These are phyloP conservation scores for Microthlaspi erraticum DNA, from an alignment of 345 rosid species.

Conservation along the genomic window DNA sequence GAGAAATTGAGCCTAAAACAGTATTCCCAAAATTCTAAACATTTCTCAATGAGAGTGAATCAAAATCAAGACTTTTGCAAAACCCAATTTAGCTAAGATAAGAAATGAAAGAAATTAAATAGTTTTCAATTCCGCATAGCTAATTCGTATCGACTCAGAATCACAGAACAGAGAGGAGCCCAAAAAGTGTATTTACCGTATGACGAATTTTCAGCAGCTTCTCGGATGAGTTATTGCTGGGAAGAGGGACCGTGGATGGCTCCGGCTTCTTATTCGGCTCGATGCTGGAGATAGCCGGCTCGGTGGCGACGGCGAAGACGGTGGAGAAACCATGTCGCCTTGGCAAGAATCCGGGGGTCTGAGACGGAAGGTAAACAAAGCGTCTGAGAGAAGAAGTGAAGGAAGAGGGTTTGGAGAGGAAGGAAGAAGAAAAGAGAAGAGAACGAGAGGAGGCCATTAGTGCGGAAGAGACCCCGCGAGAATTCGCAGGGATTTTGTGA, in stretches of 20 bases:
- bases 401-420: conserved; percentile 49
- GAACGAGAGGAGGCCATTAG: conserved; percentile 56
- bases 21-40: neutral
- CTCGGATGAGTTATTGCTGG: conserved; percentile 83
- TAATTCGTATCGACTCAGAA: neutral
- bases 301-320: conserved; percentile 63
- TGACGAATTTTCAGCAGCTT: conserved; percentile 79
- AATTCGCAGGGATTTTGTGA: conserved; percentile 23
- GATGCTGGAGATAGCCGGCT: conserved; percentile 50
- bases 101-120: neutral
- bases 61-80: conserved; percentile 17
- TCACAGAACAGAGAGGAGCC: conserved; percentile 17
- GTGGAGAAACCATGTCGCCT: conserved; percentile 43
- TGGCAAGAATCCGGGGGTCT: conserved; percentile 29
- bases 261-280: conserved; percentile 38
- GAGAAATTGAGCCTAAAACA: too few species aligned
- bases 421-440: conserved; percentile 50
- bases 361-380: conserved; percentile 48
- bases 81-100: neutral
- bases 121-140: neutral
- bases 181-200: conserved; percentile 54
- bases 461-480: conserved; percentile 4
- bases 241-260: conserved; percentile 57
- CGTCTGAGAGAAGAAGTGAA: conserved; percentile 51
- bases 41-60: neutral